Evolutionary conservation across 2,329 filamentous ascomycete species (phyloP).

Genomic region (Aspergillus sp.): DNA sequence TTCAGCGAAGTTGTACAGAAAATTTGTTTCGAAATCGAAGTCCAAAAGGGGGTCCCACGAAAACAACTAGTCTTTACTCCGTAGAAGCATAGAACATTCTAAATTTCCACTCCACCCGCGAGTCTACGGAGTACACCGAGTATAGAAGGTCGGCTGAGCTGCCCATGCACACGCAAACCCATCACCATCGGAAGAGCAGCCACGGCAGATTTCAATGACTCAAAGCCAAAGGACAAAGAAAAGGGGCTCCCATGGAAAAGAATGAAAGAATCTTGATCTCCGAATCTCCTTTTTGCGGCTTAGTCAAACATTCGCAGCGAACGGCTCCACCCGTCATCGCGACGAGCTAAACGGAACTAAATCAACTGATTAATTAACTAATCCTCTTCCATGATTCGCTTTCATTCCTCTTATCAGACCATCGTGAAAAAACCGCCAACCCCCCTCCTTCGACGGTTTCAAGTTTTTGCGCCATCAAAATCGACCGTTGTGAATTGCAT

Average conservation of each 20-base stretch:
- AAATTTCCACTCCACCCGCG: too few species aligned
- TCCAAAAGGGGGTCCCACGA: not conserved
- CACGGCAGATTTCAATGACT: too few species aligned
- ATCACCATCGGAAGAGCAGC: too few species aligned
- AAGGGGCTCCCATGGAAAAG: not conserved
- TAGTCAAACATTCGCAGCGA: constrained; percentile 14
- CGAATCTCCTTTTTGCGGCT: constrained; percentile 1
- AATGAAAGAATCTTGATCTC: not conserved
- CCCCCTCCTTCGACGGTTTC: not conserved
- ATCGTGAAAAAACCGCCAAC: not conserved
- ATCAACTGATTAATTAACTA: not conserved
- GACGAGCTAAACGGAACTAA: not conserved
- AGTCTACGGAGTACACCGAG: too few species aligned
- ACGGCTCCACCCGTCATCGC: constrained; percentile 6
- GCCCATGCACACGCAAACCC: too few species aligned
- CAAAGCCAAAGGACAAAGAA: too few species aligned
- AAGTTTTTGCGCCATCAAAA: not conserved
- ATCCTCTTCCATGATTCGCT: not conserved
- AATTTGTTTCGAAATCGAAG: not conserved
- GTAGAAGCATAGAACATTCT: too few species aligned
- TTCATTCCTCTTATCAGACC: not conserved
- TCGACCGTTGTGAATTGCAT: not conserved
- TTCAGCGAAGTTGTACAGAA: not conserved
- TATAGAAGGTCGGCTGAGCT: too few species aligned
- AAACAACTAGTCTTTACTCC: not conserved